Conservation (phyloP, 129 eudicot species). For the Artemisia annua region DNA sequence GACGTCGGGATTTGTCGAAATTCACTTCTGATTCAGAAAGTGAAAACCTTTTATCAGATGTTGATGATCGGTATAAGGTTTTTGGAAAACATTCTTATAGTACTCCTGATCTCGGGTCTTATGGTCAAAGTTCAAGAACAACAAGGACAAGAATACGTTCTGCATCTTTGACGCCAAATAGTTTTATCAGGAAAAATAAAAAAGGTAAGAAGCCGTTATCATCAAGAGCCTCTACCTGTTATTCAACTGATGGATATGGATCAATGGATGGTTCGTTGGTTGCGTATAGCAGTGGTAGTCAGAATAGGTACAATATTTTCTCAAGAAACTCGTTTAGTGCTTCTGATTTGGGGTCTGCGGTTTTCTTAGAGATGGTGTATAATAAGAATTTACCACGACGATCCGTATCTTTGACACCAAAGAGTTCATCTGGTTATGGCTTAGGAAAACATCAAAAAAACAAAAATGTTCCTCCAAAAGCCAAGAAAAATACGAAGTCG, state of each 20-base stretch:
- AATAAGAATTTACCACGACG: constrained; percentile 30
- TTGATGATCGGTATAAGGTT: constrained; percentile 38
- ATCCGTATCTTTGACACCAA: constrained; percentile 33
- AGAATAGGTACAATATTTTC: neutral
- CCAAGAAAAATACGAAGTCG: constrained; percentile 23
- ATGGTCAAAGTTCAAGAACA: constrained; percentile 24
- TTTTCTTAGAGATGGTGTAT: constrained; percentile 35
- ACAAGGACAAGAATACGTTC: constrained; percentile 23
- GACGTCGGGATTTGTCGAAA: constrained; percentile 32
- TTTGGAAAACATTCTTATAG: constrained; percentile 34
- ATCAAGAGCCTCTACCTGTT: neutral
- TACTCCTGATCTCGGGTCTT: constrained; percentile 28
- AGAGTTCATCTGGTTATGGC: constrained; percentile 23
- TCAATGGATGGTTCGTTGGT: constrained; percentile 21
- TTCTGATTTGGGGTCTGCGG: constrained; percentile 31
- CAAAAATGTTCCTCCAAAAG: constrained; percentile 36
- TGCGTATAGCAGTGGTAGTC: constrained; percentile 24
- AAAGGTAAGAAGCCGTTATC: constrained; percentile 20
- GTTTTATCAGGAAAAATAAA: neutral
- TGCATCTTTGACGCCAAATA: constrained; percentile 31
- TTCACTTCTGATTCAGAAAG: constrained; percentile 72
- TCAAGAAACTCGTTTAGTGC: constrained; percentile 33
- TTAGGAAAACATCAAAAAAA: constrained; percentile 39
- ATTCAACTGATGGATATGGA: constrained; percentile 5
- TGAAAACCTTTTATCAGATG: constrained; percentile 62